These are phyloP conservation scores for Castanea sativa DNA, from an alignment of 306 rosid genomes.

Conservation along the genomic window DNA sequence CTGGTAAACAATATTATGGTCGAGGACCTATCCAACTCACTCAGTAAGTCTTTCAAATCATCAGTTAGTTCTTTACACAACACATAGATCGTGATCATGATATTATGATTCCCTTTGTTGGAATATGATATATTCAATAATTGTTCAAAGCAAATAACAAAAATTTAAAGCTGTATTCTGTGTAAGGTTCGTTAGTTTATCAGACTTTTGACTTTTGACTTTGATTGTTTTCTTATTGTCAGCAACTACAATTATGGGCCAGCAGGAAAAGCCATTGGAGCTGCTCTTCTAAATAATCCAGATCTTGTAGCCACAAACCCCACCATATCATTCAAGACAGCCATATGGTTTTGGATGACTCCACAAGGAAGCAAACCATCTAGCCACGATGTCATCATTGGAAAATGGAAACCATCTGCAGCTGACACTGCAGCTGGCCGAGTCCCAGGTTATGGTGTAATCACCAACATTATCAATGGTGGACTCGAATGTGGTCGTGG, in stretches of 20 bases:
- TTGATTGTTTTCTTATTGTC: neutral
- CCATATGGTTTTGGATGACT: constrained; percentile 82
- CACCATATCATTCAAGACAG: constrained; percentile 54
- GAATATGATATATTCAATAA: too few species aligned
- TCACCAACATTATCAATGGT: constrained; percentile 57
- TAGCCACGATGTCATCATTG: constrained; percentile 52
- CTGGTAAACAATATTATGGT: constrained; percentile 50
- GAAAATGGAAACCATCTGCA: constrained; percentile 42
- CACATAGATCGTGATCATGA: too few species aligned
- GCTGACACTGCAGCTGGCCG: constrained; percentile 42
- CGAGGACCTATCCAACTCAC: constrained; percentile 65
- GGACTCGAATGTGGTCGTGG: constrained; percentile 53
- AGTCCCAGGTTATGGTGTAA: constrained; percentile 44
- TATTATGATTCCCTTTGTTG: too few species aligned
- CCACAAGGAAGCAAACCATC: constrained; percentile 59
- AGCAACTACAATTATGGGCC: constrained; percentile 65
- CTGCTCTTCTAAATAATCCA: constrained; percentile 50
- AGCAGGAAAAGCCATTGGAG: constrained; percentile 50
- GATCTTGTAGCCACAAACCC: constrained; percentile 56
- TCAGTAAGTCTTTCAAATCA: constrained; percentile 5
- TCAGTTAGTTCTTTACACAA: too few species aligned
- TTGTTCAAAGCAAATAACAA: too few species aligned
- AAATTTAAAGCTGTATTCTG: too few species aligned
- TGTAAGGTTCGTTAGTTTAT: too few species aligned
- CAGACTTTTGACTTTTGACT: neutral